Base-by-base conservation (phyloP, 2,329 filamentous ascomycete genomes). In the Scytalidium sp. region DNA sequence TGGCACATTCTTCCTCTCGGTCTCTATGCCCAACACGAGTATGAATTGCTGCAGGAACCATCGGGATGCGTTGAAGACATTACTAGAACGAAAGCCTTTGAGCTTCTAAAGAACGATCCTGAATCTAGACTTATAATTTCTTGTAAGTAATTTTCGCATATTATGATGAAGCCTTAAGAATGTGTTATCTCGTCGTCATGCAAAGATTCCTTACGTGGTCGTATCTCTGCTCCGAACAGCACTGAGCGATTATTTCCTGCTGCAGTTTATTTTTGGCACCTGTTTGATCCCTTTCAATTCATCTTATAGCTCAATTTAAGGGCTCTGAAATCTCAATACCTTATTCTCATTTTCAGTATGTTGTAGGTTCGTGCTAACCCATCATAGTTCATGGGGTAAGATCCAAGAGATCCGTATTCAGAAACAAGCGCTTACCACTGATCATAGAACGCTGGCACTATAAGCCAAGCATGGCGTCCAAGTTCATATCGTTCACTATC, bases 1-100 rank as follows among this genome's bases (percentile, higher is more conserved):
- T 97, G 93, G 93, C 93, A 97, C 63, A 79, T 97, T 48, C 72
- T 97, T 44, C 93, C 93, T 0, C 70, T 95, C 6, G 83, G 86
- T 46, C 73, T 90, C 0, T 96, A 95, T 65, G 74, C 83, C 6
- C 76, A 86, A 56, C 79, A 96, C 59, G 87, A 95, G 61, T 70
- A 75, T 19, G 71, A 73, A 13, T 71, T 95, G 11, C 71, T 79
- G 36, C 66, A 70, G 4, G 76, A 83, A 56, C 74, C 62, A 41
- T 61, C 61, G 4, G 64, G 63, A 3, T 58, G 54, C 36, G 58
- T 70, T 19, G 45, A 70, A 2, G 75, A 87, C 54, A 74, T 88
- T 49, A 78, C 76, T 2, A 61, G 72, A 13, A 79, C 79, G 0
- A 70, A 78, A 29, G 80, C 79, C 2, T 88, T 90, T 57, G 72